phyloP scores from a whole-genome alignment of 768 basidiomycete genomes.

The Phaeotremella skinneri region DNA sequence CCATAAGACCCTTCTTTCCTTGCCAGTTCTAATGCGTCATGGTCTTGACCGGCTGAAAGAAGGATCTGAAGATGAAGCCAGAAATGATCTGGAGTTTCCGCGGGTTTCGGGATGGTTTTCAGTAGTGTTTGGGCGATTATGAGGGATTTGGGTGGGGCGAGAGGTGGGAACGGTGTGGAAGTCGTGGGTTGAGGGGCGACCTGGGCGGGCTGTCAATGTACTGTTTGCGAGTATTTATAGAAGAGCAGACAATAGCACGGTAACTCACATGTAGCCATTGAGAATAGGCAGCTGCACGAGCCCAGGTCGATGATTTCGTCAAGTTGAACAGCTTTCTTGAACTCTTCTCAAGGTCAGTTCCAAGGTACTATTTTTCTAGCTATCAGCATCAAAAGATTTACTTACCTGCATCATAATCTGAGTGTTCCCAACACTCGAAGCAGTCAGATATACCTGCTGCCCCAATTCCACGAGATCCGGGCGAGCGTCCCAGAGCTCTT shows the following conservation, averaged over 20 bases:
- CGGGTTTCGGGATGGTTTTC: slow-evolving; percentile 10
- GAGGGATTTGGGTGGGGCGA: slow-evolving; percentile 15
- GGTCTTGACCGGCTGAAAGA: slow-evolving; percentile 18
- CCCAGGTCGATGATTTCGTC: slow-evolving; percentile 34
- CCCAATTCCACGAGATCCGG: slow-evolving; percentile 24
- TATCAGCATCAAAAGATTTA: background rate
- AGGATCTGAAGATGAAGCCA: slow-evolving; percentile 41
- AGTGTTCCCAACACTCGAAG: slow-evolving; percentile 24
- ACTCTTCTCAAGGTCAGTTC: too few relatives aligned
- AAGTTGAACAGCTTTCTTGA: slow-evolving; percentile 39
- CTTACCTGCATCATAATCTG: slow-evolving; percentile 13
- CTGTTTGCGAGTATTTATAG: background rate
- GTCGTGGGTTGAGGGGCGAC: slow-evolving; percentile 24
- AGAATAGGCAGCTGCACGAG: slow-evolving; percentile 36
- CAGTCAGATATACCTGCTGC: slow-evolving; percentile 35
- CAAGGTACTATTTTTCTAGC: too few relatives aligned
- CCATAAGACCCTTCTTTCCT: slow-evolving; percentile 20
- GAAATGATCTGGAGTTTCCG: slow-evolving; percentile 27
- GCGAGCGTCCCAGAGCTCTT: slow-evolving; percentile 16
- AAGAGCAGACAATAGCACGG: background rate
- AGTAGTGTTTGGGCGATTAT: slow-evolving; percentile 19
- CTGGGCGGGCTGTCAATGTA: slow-evolving; percentile 3
- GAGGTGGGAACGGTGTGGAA: slow-evolving; percentile 15
- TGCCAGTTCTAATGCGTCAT: slow-evolving; percentile 17
- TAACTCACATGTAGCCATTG: slow-evolving; percentile 36